Evolutionary conservation across 2,329 filamentous ascomycete species (phyloP).

Genomic region (Sphaerulina vaccinii): DNA sequence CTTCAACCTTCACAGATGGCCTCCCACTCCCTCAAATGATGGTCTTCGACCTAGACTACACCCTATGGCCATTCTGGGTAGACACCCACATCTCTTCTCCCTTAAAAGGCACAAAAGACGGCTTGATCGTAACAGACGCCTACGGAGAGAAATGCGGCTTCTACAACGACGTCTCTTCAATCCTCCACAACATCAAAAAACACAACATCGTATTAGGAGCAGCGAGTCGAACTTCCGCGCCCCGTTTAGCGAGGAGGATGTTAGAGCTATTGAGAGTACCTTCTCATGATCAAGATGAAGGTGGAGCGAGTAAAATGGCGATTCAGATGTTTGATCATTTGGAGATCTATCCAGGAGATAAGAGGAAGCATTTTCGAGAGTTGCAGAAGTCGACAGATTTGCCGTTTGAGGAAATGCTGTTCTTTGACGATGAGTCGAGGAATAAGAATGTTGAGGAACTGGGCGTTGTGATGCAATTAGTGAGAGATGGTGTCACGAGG

Average conservation of each 20-base stretch:
- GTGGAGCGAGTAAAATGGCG: slow-evolving; percentile 26
- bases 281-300: slow-evolving; percentile 47
- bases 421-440: slow-evolving; percentile 89
- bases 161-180: slow-evolving; percentile 46
- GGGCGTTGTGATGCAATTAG: slow-evolving; percentile 80
- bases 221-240: slow-evolving; percentile 77
- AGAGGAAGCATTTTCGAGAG: slow-evolving; percentile 79
- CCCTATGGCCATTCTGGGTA: slow-evolving; percentile 98
- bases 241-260: slow-evolving; percentile 76
- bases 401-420: slow-evolving; percentile 80
- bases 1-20: slow-evolving; percentile 61
- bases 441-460: slow-evolving; percentile 79
- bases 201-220: slow-evolving; percentile 63
- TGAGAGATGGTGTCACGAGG: slow-evolving; percentile 74
- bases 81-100: slow-evolving; percentile 71
- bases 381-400: slow-evolving; percentile 71
- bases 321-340: slow-evolving; percentile 46
- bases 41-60: slow-evolving; percentile 96
- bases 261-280: slow-evolving; percentile 69
- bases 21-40: slow-evolving; percentile 77
- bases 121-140: slow-evolving; percentile 52
- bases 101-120: slow-evolving; percentile 49
- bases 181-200: slow-evolving; percentile 58
- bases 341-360: slow-evolving; percentile 70
- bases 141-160: slow-evolving; percentile 50